Conservation (phyloP, 495 filamentous ascomycete species). For the Podospora didyma region DNA sequence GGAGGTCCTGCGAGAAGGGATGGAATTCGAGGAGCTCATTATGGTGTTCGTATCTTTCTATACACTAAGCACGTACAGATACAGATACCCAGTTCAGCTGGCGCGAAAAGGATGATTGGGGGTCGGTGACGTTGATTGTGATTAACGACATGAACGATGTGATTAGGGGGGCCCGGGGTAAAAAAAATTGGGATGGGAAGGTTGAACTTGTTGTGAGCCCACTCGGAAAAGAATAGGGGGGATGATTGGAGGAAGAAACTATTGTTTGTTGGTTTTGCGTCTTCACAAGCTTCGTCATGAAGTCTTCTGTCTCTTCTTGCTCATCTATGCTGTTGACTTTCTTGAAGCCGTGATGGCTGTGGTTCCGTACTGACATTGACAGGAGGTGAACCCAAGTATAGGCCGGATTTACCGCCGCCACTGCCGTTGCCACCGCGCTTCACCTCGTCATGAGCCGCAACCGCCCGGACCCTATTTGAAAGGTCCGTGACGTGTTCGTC, state of each 20-base stretch:
- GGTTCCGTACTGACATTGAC: conserved; percentile 15
- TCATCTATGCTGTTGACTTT: conserved; percentile 51
- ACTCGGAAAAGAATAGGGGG: conserved; percentile 3
- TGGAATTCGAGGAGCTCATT: not conserved
- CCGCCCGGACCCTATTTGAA: conserved; percentile 50
- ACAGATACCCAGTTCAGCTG: not conserved
- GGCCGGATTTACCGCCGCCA: conserved; percentile 15
- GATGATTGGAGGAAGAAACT: not conserved
- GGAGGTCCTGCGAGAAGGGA: not conserved
- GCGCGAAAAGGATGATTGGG: not conserved
- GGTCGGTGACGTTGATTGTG: not conserved
- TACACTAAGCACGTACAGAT: not conserved
- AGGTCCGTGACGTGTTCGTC: conserved; percentile 77
- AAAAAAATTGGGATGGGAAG: not conserved
- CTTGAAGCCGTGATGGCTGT: conserved; percentile 36
- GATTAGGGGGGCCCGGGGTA: not conserved
- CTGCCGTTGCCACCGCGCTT: conserved; percentile 6
- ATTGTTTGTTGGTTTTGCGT: conserved; percentile 8
- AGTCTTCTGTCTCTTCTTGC: conserved; percentile 55
- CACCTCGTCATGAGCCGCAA: conserved; percentile 27
- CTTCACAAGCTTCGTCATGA: conserved; percentile 15
- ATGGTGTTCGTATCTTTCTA: not conserved
- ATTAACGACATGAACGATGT: not conserved
- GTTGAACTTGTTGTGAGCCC: not conserved
- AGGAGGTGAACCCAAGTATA: conserved; percentile 22